Percentiles rank a stretch among this genome's conserved stretches.
Evolutionary conservation across 352 stramenopile genomes (phyloP).

Genomic region (Phytophthora tubulina): DNA sequence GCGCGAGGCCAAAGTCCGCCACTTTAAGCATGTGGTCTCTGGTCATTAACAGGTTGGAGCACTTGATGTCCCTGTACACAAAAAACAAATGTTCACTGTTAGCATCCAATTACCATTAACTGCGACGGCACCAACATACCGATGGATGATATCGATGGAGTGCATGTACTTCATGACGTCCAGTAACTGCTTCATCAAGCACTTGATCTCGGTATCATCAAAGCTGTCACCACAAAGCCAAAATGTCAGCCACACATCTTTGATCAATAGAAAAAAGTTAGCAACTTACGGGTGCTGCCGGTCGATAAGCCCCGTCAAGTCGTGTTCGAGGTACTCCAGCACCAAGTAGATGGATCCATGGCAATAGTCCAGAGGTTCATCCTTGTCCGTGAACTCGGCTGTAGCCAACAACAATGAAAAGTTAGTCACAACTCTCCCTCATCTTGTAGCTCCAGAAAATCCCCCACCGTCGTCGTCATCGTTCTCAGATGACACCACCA

Average conservation of each 20-base stretch:
- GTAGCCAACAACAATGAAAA: not conserved
- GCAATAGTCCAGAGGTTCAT: constrained; percentile 86
- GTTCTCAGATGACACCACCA: constrained; percentile 92
- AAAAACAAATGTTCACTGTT: not conserved
- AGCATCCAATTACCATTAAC: not conserved
- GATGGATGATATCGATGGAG: constrained; percentile 88
- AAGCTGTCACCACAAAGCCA: constrained; percentile 54
- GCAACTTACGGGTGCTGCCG: constrained; percentile 78
- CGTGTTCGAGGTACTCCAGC: constrained; percentile 91
- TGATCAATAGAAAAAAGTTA: not conserved
- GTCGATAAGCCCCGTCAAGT: constrained; percentile 90
- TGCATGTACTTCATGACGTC: constrained; percentile 92
- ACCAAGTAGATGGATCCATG: constrained; percentile 90
- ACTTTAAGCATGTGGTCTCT: constrained; percentile 86
- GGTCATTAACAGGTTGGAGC: constrained; percentile 88
- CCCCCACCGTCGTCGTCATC: constrained; percentile 81
- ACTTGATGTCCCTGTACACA: constrained; percentile 91
- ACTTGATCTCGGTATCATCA: constrained; percentile 88
- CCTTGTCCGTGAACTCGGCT: constrained; percentile 87
- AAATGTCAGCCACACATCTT: not conserved
- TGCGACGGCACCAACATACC: constrained; percentile 40
- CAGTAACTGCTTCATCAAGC: constrained; percentile 87
- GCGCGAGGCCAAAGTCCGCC: constrained; percentile 87
- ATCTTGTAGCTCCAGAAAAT: not conserved
- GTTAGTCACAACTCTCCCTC: not conserved